phyloP scores from a whole-genome alignment of 257 asterid species.

The Solanum virginianum region DNA sequence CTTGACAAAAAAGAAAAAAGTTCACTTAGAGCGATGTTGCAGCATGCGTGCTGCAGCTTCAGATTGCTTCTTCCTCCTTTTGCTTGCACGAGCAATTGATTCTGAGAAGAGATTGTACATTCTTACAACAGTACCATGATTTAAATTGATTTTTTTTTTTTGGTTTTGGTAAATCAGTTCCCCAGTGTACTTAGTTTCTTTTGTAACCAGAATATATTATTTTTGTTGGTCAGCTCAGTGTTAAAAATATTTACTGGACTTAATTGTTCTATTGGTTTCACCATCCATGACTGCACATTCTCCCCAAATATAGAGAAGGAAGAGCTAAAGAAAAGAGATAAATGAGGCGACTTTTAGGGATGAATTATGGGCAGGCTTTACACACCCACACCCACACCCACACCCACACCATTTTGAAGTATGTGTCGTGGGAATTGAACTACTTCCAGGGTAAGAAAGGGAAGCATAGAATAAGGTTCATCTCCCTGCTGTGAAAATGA shows the following conservation, averaged over 20 bases:
- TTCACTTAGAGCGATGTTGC: not conserved
- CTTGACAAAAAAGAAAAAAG: not conserved
- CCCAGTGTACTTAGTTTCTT: not conserved
- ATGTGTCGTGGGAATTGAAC: not conserved
- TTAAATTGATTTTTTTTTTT: not conserved
- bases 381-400: not conserved
- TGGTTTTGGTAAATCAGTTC: not conserved
- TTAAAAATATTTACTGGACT: not conserved
- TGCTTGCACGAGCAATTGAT: not conserved
- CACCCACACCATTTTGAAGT: not conserved
- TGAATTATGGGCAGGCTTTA: not conserved
- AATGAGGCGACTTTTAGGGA: not conserved
- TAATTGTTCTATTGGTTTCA: not conserved
- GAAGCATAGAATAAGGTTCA: not conserved
- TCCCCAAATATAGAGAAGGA: not conserved
- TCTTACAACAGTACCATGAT: not conserved
- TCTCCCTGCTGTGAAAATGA: not conserved
- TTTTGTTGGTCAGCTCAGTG: not conserved
- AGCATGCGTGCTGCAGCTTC: not conserved
- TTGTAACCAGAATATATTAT: not conserved
- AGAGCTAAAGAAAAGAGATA: not conserved
- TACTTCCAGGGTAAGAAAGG: not conserved
- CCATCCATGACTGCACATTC: not conserved
- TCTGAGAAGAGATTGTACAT: not conserved
- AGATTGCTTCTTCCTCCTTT: not conserved